Evolutionary conservation across 768 basidiomycete species (phyloP).

Genomic region (Rhodotorula toruloides): DNA sequence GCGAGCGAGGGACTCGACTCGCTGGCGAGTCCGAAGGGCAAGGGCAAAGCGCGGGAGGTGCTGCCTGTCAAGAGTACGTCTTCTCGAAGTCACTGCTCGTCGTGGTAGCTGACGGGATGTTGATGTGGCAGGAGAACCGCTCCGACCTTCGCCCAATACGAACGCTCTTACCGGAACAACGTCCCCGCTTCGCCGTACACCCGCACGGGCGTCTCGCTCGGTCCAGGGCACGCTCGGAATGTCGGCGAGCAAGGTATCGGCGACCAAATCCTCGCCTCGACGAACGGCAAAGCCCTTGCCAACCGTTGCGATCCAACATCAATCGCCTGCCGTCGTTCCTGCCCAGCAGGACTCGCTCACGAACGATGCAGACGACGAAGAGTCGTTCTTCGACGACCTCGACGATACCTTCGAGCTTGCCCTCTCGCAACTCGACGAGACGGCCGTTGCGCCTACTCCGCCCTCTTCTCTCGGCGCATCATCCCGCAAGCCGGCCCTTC

Average conservation of each 20-base stretch:
- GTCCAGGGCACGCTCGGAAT: not conserved
- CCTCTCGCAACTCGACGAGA: conserved; percentile 12
- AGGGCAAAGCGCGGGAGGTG: not conserved
- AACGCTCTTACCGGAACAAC: not conserved
- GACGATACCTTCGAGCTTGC: conserved; percentile 16
- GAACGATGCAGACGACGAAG: not conserved
- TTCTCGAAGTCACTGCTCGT: not conserved
- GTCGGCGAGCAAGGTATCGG: not conserved
- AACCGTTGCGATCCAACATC: not conserved
- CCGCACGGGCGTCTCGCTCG: not conserved
- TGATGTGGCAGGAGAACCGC: not conserved
- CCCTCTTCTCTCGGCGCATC: not conserved
- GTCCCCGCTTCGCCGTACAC: not conserved
- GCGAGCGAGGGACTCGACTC: not conserved
- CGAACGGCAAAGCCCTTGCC: not conserved
- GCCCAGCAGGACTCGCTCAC: not conserved
- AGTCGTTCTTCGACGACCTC: conserved; percentile 11
- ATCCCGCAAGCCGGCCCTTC: no score
- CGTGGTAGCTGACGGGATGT: no score
- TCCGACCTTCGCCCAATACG: not conserved
- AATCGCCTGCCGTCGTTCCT: not conserved
- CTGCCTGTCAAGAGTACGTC: not conserved
- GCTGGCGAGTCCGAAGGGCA: not conserved
- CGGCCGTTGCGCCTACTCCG: not conserved
- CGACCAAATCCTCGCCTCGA: not conserved